phyloP scores from a whole-genome alignment of 2,329 filamentous ascomycete species.

The Orbilia blumenaviensis region DNA sequence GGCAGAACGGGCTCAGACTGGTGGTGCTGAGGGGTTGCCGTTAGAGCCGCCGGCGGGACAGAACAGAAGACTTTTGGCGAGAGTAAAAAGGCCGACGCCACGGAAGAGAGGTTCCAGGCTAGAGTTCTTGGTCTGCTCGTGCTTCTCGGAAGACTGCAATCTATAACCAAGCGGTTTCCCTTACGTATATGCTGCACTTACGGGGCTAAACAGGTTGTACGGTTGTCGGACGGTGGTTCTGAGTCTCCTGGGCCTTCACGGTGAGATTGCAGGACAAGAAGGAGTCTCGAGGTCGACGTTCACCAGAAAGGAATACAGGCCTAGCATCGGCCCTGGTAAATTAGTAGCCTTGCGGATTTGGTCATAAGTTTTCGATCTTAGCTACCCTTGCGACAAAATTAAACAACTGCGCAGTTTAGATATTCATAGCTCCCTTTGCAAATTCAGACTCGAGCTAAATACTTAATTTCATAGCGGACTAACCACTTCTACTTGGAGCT shows the following conservation, averaged over 20 bases:
- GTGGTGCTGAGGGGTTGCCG: conserved; percentile 24
- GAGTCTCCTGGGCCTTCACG: background rate
- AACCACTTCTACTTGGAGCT: conserved; percentile 8
- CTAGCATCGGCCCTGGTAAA: conserved; percentile 14
- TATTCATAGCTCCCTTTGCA: too few relatives aligned
- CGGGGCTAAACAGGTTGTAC: background rate
- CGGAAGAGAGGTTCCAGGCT: background rate
- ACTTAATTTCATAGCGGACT: background rate
- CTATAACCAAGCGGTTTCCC: background rate
- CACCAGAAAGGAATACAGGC: background rate
- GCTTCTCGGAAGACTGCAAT: background rate
- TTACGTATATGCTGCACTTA: background rate
- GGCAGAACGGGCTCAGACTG: conserved; percentile 1
- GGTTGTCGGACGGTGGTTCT: conserved; percentile 11
- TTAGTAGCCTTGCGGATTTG: conserved; percentile 38
- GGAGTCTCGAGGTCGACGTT: conserved; percentile 9
- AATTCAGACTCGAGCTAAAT: too few relatives aligned
- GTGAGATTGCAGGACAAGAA: background rate
- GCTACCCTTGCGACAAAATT: conserved; percentile 20
- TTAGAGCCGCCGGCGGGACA: background rate
- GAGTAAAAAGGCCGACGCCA: background rate
- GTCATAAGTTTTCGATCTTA: background rate
- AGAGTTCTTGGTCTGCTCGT: background rate
- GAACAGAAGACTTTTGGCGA: background rate
- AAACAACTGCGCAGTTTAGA: conserved; percentile 20